These are phyloP conservation scores for Lactifluus subvellereus DNA, from an alignment of 768 basidiomycete species.

Conservation along the genomic window DNA sequence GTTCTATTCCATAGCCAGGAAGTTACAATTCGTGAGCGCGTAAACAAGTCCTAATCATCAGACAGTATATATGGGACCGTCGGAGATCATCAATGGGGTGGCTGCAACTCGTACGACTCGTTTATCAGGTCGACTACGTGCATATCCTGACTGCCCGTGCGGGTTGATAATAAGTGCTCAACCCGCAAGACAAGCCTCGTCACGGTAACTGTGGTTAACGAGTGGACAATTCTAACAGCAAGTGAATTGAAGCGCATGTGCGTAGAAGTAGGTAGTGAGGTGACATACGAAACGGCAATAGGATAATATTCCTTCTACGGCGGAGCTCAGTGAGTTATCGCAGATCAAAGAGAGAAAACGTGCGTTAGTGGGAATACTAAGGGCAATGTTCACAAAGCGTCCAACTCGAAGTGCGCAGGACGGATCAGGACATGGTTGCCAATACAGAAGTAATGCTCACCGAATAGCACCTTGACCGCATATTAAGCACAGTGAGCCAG, in stretches of 20 bases:
- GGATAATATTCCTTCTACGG: constrained; percentile 11
- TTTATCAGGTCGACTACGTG: background rate
- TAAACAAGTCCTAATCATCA: background rate
- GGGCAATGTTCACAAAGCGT: constrained; percentile 18
- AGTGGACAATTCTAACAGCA: constrained; percentile 9
- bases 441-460: background rate
- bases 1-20: background rate
- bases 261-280: background rate
- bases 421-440: background rate
- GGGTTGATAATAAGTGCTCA: constrained; percentile 6
- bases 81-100: background rate
- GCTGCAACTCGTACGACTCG: constrained; percentile 13
- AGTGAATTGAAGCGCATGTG: background rate
- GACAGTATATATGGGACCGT: background rate
- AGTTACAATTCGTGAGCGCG: background rate
- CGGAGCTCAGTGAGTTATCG: background rate
- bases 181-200: constrained; percentile 18
- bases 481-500: background rate
- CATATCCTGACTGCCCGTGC: background rate
- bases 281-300: constrained; percentile 16
- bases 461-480: constrained; percentile 6
- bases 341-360: background rate
- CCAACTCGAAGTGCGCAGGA: background rate
- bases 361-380: constrained; percentile 11
- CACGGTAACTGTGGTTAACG: constrained; percentile 9